Evolutionary conservation across 768 basidiomycete species (phyloP).

Genomic region (Rhizopogon salebrosus): DNA sequence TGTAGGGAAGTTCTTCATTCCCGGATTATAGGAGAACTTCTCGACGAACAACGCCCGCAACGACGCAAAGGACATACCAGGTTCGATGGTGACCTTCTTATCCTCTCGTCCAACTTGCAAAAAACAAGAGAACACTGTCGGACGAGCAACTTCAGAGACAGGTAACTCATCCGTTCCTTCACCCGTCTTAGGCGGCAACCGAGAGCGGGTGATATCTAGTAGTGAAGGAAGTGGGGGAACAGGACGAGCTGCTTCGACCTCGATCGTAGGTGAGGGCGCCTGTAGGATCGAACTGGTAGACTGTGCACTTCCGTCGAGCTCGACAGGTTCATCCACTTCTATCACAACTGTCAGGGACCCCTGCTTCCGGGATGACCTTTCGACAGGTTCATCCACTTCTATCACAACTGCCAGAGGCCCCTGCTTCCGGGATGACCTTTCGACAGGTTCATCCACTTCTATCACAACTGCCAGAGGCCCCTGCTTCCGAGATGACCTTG

Average conservation of each 20-base stretch:
- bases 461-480: constrained; percentile 72
- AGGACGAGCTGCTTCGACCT: constrained; percentile 22
- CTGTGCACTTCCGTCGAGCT: constrained; percentile 7
- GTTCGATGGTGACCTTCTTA: constrained; percentile 76
- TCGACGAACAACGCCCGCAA: constrained; percentile 89
- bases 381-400: too few relatives aligned
- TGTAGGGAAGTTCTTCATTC: constrained; percentile 88
- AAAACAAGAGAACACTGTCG: constrained; percentile 61
- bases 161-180: constrained; percentile 9
- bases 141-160: constrained; percentile 11
- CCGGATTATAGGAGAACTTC: constrained; percentile 91
- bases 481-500: constrained; percentile 55
- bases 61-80: constrained; percentile 63
- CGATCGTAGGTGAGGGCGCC: constrained; percentile 29
- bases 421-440: constrained; percentile 55
- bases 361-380: constrained; percentile 55
- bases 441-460: too few relatives aligned
- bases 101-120: constrained; percentile 88
- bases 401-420: constrained; percentile 71
- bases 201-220: constrained; percentile 29
- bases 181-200: constrained; percentile 3
- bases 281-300: constrained; percentile 24
- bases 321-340: constrained; percentile 56
- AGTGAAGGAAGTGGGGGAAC: constrained; percentile 48
- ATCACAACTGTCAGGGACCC: constrained; percentile 71